A percentile compares a stretch with the other conserved stretches of the same genome.
These are phyloP conservation scores for Metarhizium robertsii DNA, from an alignment of 2,329 filamentous ascomycete species.

Conservation along the genomic window DNA sequence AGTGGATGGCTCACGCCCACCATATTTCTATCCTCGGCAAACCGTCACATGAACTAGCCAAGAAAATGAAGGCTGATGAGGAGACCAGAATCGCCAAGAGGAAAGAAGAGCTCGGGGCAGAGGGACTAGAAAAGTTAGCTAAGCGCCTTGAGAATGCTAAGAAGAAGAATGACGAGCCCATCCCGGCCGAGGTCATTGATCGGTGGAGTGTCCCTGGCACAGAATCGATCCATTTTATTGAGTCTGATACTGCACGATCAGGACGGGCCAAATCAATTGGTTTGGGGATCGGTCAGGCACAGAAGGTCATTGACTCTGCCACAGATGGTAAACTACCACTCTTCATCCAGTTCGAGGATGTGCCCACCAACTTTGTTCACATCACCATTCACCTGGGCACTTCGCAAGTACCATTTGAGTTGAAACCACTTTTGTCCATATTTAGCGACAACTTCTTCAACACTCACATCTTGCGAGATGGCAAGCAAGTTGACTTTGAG, in stretches of 20 bases:
- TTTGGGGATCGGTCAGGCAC: slow-evolving; percentile 55
- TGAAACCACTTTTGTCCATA: slow-evolving; percentile 74
- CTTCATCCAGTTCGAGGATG: slow-evolving; percentile 95
- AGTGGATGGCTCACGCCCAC: slow-evolving; percentile 76
- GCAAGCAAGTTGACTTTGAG: slow-evolving; percentile 75
- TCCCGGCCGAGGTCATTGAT: slow-evolving; percentile 73
- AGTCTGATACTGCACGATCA: slow-evolving; percentile 74
- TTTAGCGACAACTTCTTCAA: slow-evolving; percentile 94
- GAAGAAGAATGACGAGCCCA: slow-evolving; percentile 76
- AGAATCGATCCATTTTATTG: slow-evolving; percentile 90
- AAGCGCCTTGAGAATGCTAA: slow-evolving; percentile 76
- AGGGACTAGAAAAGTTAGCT: slow-evolving; percentile 66
- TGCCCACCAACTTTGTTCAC: slow-evolving; percentile 86
- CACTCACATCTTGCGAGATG: slow-evolving; percentile 70
- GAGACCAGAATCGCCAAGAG: slow-evolving; percentile 68
- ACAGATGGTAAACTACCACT: slow-evolving; percentile 54
- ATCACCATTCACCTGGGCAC: slow-evolving; percentile 76
- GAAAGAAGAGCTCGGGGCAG: slow-evolving; percentile 69
- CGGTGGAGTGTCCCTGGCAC: slow-evolving; percentile 74
- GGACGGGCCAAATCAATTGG: slow-evolving; percentile 69
- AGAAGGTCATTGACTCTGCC: slow-evolving; percentile 66
- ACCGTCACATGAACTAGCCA: slow-evolving; percentile 70
- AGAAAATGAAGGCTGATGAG: slow-evolving; percentile 74
- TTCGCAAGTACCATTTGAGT: slow-evolving; percentile 63
- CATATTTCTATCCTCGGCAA: slow-evolving; percentile 85